Evolutionary conservation across 2,329 filamentous ascomycete species (phyloP).

Genomic region (Aspergillus ochraceoroseus): DNA sequence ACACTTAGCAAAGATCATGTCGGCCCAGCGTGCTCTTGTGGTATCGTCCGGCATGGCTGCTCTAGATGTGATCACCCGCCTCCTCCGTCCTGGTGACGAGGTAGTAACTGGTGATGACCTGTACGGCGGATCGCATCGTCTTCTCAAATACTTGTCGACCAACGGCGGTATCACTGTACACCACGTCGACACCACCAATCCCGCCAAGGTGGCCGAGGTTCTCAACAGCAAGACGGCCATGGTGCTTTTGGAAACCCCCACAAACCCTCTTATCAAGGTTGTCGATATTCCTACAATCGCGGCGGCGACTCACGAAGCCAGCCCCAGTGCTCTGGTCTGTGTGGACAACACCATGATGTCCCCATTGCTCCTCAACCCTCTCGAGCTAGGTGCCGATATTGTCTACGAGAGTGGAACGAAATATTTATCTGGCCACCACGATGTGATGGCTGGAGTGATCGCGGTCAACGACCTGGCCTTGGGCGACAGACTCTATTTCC

Average conservation of each 20-base stretch:
- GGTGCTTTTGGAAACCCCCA: conserved; percentile 93
- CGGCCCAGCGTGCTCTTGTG: conserved; percentile 80
- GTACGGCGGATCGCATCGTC: conserved; percentile 89
- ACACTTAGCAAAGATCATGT: conserved; percentile 98
- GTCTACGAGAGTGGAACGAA: conserved; percentile 98
- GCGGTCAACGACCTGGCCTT: conserved; percentile 78
- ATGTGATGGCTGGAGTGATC: conserved; percentile 97
- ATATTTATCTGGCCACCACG: conserved; percentile 95
- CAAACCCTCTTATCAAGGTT: conserved; percentile 97
- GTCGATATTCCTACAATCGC: conserved; percentile 84
- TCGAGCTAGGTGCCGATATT: conserved; percentile 90
- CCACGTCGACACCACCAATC: conserved; percentile 87
- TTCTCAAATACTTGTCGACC: conserved; percentile 84
- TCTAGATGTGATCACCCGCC: conserved; percentile 87
- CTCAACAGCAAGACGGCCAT: conserved; percentile 81
- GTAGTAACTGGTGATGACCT: conserved; percentile 96
- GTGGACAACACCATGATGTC: conserved; percentile 99
- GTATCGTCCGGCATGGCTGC: conserved; percentile 97
- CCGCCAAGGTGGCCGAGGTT: conserved; percentile 63
- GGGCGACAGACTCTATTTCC: conserved; percentile 89
- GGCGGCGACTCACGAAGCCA: conserved; percentile 67
- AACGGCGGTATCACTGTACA: conserved; percentile 90
- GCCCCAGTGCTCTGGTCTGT: conserved; percentile 73
- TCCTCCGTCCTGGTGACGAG: conserved; percentile 88
- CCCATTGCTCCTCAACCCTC: conserved; percentile 85